phyloP scores from a whole-genome alignment of 192 early-diverging fungal species.

The Gamsiella multidivaricata region DNA sequence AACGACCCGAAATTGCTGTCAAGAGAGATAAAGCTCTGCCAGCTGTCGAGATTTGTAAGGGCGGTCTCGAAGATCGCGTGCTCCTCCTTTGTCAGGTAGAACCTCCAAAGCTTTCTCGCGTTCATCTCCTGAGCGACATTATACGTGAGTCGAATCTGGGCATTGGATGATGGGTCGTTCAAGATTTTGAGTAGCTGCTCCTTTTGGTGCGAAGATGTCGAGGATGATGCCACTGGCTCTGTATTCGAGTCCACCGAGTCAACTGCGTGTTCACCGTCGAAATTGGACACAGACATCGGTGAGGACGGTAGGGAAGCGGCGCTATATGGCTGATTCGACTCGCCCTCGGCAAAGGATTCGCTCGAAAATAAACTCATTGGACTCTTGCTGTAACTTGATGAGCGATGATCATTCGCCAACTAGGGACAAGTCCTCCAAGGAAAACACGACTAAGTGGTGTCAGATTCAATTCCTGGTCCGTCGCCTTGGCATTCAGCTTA shows the following conservation, averaged over 20 bases:
- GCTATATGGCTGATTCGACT: conserved; percentile 13
- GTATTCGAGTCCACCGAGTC: not conserved
- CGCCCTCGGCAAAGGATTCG: conserved; percentile 34
- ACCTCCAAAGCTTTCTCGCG: conserved; percentile 47
- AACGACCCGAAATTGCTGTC: conserved; percentile 22
- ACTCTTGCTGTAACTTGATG: conserved; percentile 5
- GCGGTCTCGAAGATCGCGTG: conserved; percentile 52
- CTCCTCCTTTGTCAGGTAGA: conserved; percentile 54
- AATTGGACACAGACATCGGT: conserved; percentile 34
- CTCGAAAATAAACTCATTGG: conserved; percentile 54
- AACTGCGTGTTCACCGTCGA: not conserved
- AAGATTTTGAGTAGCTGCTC: conserved; percentile 30
- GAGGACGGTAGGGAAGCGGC: conserved; percentile 14
- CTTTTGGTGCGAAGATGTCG: conserved; percentile 22
- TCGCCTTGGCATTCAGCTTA: not conserved
- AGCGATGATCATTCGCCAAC: conserved; percentile 23
- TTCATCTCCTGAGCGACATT: conserved; percentile 47
- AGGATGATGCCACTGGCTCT: not conserved
- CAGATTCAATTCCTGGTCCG: not conserved
- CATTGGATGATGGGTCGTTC: conserved; percentile 39
- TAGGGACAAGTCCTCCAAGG: not conserved
- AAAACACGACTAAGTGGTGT: not conserved
- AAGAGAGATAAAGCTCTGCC: conserved; percentile 56
- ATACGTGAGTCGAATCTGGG: conserved; percentile 29
- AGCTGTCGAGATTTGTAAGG: conserved; percentile 41